These are phyloP conservation scores for Trichoderma sp. DNA, from an alignment of 2,329 filamentous ascomycete species.

Conservation along the genomic window DNA sequence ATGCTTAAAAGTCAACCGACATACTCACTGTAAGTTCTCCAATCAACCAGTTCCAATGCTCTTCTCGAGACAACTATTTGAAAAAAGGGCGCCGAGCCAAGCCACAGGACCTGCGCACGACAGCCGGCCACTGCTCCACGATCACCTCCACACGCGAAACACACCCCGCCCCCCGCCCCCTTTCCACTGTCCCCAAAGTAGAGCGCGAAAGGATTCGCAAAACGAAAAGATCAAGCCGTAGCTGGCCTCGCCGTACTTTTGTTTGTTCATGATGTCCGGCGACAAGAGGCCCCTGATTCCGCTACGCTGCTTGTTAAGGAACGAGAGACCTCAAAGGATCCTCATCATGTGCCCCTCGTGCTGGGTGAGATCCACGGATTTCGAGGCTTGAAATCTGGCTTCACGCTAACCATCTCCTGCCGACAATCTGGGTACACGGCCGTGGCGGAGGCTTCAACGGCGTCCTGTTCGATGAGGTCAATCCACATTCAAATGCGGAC, in stretches of 20 bases:
- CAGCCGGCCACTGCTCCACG: conserved; percentile 12
- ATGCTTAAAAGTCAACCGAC: too few relatives aligned
- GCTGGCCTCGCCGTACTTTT: conserved; percentile 1
- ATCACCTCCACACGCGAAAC: background rate
- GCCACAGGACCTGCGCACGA: background rate
- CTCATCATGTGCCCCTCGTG: conserved; percentile 6
- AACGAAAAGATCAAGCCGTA: background rate
- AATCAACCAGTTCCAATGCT: too few relatives aligned
- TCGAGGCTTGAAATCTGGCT: background rate
- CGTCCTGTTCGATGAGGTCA: background rate
- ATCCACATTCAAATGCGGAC: background rate
- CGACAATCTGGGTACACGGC: background rate
- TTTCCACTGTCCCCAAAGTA: too few relatives aligned
- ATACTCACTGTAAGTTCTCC: too few relatives aligned
- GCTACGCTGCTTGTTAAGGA: background rate
- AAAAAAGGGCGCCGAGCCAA: background rate
- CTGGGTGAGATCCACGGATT: background rate
- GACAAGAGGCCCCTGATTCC: background rate
- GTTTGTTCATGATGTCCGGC: background rate
- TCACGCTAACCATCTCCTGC: conserved; percentile 3
- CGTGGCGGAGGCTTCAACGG: background rate
- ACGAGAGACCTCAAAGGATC: background rate
- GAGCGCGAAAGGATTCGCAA: background rate
- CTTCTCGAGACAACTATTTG: too few relatives aligned
- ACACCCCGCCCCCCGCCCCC: too few relatives aligned